phyloP scores from a whole-genome alignment of 371 early-diverging fungal species.

The Smittium culicis region DNA sequence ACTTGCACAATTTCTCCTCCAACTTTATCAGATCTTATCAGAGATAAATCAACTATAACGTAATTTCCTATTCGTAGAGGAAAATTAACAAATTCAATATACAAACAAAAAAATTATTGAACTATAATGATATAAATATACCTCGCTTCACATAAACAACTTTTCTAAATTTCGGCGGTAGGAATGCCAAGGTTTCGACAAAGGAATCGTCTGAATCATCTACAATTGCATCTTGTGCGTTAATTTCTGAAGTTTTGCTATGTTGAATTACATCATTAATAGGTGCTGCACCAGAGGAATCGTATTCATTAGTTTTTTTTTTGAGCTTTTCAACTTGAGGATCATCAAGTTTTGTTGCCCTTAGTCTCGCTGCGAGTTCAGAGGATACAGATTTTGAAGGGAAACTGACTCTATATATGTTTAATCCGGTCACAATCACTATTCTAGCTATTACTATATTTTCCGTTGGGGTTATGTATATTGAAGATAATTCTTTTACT shows the following conservation, averaged over 20 bases:
- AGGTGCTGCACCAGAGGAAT: no score
- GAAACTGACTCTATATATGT: not conserved
- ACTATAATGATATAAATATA: not conserved
- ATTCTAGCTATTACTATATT: not conserved
- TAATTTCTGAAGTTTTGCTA: no score
- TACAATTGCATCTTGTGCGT: no score
- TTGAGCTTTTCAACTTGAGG: no score
- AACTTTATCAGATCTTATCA: conserved; percentile 45
- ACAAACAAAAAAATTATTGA: not conserved
- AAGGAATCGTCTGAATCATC: no score
- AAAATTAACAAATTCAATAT: not conserved
- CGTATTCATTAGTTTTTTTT: no score
- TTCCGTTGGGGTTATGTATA: not conserved
- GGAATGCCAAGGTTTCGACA: conserved; percentile 38
- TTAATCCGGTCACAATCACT: not conserved
- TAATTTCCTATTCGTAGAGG: conserved; percentile 27
- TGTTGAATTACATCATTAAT: no score
- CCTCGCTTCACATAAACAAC: conserved; percentile 76
- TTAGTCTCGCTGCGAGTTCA: no score
- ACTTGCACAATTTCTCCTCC: conserved; percentile 63
- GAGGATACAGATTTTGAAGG: not conserved
- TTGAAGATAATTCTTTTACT: not conserved
- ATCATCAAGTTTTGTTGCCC: no score
- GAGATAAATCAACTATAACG: conserved; percentile 49
- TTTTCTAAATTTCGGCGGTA: conserved; percentile 66